These are phyloP conservation scores for Paraphaeosphaeria sporulosa DNA, from an alignment of 2,329 filamentous ascomycete genomes.

Conservation along the genomic window DNA sequence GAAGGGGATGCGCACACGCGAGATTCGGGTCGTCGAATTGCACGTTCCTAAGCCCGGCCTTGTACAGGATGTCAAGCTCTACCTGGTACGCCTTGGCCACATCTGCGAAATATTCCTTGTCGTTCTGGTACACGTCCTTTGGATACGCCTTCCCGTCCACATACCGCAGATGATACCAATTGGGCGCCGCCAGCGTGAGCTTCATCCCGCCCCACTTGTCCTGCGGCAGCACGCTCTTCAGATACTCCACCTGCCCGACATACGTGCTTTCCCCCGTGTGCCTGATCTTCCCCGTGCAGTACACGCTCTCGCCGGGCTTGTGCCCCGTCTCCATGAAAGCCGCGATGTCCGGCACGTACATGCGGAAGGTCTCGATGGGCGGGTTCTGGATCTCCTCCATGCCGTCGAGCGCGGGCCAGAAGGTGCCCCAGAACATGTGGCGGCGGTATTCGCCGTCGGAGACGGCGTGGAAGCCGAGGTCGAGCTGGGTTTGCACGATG, in stretches of 20 bases:
- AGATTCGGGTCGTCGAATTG: slow-evolving; percentile 55
- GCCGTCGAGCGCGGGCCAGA: slow-evolving; percentile 60
- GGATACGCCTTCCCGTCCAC: slow-evolving; percentile 58
- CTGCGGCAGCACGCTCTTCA: slow-evolving; percentile 64
- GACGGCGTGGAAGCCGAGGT: slow-evolving; percentile 67
- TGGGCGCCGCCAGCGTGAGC: slow-evolving; percentile 68
- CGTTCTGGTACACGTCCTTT: slow-evolving; percentile 50
- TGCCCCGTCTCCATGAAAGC: slow-evolving; percentile 65
- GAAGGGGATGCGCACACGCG: slow-evolving; percentile 35
- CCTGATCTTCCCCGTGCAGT: slow-evolving; percentile 64
- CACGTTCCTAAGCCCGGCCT: slow-evolving; percentile 53
- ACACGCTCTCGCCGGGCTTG: slow-evolving; percentile 62
- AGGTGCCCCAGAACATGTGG: slow-evolving; percentile 62
- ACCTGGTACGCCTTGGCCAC: slow-evolving; percentile 53
- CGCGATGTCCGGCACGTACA: slow-evolving; percentile 66
- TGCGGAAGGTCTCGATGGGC: slow-evolving; percentile 60
- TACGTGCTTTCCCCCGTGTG: slow-evolving; percentile 62
- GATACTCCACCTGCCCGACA: slow-evolving; percentile 63
- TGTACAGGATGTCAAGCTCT: slow-evolving; percentile 54
- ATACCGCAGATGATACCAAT: slow-evolving; percentile 43
- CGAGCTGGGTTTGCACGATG: slow-evolving; percentile 68
- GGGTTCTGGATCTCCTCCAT: slow-evolving; percentile 60
- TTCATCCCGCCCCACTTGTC: slow-evolving; percentile 70
- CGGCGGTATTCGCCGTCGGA: slow-evolving; percentile 71
- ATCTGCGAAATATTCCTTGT: slow-evolving; percentile 54